Conservation (phyloP, 139 green algal species). For the Chlorella sorokiniana region DNA sequence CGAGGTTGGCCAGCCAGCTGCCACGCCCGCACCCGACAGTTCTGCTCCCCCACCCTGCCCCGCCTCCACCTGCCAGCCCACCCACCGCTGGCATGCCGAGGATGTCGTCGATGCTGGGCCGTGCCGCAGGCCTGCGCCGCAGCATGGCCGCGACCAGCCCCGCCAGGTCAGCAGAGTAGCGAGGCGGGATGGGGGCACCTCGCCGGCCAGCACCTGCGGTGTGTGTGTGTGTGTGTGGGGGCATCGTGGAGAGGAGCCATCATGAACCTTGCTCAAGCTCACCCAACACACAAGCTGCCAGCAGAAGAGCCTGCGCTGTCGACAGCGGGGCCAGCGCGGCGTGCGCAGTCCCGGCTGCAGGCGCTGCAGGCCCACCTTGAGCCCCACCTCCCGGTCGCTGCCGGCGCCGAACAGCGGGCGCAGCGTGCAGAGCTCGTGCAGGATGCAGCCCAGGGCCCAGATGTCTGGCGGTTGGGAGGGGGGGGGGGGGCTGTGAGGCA, state of each 20-base stretch:
- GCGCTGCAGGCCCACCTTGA: neutral
- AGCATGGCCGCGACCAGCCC: neutral
- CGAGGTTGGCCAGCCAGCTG: neutral
- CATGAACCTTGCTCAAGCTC: too few species aligned
- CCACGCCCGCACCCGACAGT: neutral
- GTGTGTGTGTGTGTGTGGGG: neutral
- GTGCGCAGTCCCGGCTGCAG: too few species aligned
- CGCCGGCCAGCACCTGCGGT: conserved; percentile 16
- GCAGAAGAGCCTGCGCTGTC: too few species aligned
- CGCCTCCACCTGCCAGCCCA: neutral
- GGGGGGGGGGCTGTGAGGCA: too few species aligned
- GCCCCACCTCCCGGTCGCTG: neutral
- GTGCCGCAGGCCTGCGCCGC: neutral
- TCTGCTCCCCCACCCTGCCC: neutral
- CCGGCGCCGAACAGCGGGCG: neutral
- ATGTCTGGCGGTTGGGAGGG: neutral
- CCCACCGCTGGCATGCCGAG: neutral
- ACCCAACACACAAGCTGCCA: too few species aligned
- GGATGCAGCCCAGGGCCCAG: conserved; percentile 70
- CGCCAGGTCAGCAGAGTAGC: neutral
- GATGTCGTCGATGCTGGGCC: conserved; percentile 15
- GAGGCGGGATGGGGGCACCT: neutral
- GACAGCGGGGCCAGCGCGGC: too few species aligned
- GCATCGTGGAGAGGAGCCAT: neutral
- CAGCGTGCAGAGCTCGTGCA: conserved; percentile 78